Percentiles rank a stretch among this genome's conserved stretches.
phyloP scores from a whole-genome alignment of 1,139 yeast species.

The Debaryomyces sp. region DNA sequence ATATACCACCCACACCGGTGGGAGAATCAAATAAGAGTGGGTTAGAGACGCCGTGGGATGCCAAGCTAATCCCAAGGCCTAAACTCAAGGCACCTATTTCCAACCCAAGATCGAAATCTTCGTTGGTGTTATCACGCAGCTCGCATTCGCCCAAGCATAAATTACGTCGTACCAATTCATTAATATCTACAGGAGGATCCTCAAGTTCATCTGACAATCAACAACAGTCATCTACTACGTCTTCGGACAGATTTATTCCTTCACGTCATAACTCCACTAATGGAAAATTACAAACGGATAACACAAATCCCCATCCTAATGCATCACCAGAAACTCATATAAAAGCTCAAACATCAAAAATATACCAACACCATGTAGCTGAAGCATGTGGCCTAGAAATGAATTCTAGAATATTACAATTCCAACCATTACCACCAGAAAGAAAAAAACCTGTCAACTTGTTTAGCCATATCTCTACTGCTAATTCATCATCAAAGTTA shows the following conservation, averaged over 20 bases:
- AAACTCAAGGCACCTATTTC: slow-evolving; percentile 21
- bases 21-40: slow-evolving; percentile 2
- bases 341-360: slow-evolving; percentile 67
- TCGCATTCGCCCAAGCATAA: slow-evolving; percentile 23
- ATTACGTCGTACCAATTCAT: slow-evolving; percentile 41
- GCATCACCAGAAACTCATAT: slow-evolving; percentile 59
- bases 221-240: slow-evolving; percentile 24
- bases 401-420: slow-evolving; percentile 82
- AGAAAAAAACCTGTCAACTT: slow-evolving; percentile 59
- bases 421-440: slow-evolving; percentile 86
- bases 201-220: slow-evolving; percentile 24
- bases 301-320: slow-evolving; percentile 42
- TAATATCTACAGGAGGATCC: slow-evolving; percentile 29
- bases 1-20: slow-evolving; percentile 11
- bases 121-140: slow-evolving; percentile 17
- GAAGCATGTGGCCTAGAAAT: slow-evolving; percentile 91
- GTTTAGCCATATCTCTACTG: slow-evolving; percentile 26
- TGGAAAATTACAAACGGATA: slow-evolving; percentile 39
- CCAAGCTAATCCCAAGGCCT: slow-evolving; percentile 14
- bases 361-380: slow-evolving; percentile 85
- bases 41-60: slow-evolving; percentile 1
- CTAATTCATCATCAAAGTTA: slow-evolving; percentile 27
- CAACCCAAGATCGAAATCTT: slow-evolving; percentile 24
- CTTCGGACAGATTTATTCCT: slow-evolving; percentile 49
- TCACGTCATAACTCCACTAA: slow-evolving; percentile 46